Evolutionary conservation across 495 filamentous ascomycete genomes (phyloP), one percentile per base, ranked within the genome.

Genomic region (Penicillium chermesinum): DNA sequence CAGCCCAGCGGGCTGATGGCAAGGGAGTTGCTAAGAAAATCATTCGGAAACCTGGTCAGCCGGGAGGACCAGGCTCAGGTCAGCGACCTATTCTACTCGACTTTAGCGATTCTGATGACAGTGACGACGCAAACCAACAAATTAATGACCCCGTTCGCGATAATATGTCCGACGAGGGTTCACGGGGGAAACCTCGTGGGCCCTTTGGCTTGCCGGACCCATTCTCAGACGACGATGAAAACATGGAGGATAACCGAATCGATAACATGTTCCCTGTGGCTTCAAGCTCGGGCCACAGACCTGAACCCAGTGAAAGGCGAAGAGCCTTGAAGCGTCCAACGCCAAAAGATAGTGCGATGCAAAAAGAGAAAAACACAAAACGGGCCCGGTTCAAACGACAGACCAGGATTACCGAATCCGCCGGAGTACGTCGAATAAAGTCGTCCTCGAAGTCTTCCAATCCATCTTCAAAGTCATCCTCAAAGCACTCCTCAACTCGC

Each of bases 231-330:
- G 38, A 43, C 57, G 38, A 70, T 30, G 59, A 77, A 39, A 71
- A 75, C 18, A 58, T 64, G 43, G 82, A 85, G 55, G 77, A 78
- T 25, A 78, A 84, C 49, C 71, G 70, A 18, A 66, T 85, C 18
- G 79, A 83, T 55, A 69, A 75, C 44, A 83, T 81, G 72, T 60
- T 79, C 38, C 69, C 76, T 14, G 36, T 72, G 13, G 50, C 46
- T 32, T 53, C 30, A 44, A 30, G 5, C 4, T 37, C 63, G 51
- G 62, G 57, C 47, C 67, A 54, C 22, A 17, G 48, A n/a, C n/a
- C 39, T 58, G 55, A 30, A 55, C 47, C 15, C 33, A 52, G 6
- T 42, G 54, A 44, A 0, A 57, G 50, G 39, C 46, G 66, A 53
- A 49, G 63, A 58, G 30, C 74, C 77, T 64, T 78, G 78, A 62